Conservation (phyloP, 345 rosid species). For the Diplotaxis tenuifolia region DNA sequence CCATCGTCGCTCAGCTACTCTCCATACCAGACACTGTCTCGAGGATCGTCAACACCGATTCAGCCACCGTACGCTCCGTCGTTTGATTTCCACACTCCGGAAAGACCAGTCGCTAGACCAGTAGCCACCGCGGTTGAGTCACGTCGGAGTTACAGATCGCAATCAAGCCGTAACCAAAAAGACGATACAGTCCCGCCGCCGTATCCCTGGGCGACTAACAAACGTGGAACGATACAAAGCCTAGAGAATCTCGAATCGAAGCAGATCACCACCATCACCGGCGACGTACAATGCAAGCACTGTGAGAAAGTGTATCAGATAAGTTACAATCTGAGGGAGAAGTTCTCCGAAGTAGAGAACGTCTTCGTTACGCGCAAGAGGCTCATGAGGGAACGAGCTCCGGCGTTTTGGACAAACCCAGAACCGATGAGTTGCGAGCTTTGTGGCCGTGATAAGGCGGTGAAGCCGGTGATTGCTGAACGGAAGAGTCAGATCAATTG, state of each 20-base stretch:
- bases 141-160: constrained; percentile 11
- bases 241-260: constrained; percentile 41
- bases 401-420: constrained; percentile 55
- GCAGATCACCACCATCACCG: constrained; percentile 39
- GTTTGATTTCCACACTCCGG: neutral
- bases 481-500: constrained; percentile 66
- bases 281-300: constrained; percentile 63
- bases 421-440: constrained; percentile 41
- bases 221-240: constrained; percentile 49
- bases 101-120: neutral
- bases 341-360: constrained; percentile 44
- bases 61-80: neutral
- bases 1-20: neutral
- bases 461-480: constrained; percentile 51
- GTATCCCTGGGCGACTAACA: constrained; percentile 66
- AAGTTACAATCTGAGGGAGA: constrained; percentile 50
- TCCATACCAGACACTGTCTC: neutral
- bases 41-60: neutral
- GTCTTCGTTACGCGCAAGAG: constrained; percentile 34
- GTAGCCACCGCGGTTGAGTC: neutral
- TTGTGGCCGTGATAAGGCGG: constrained; percentile 55
- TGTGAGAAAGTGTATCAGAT: constrained; percentile 52
- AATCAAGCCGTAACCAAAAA: constrained; percentile 12
- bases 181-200: constrained; percentile 44
- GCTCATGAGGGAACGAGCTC: constrained; percentile 70